phyloP scores from a whole-genome alignment of 78 protist genomes.

The Guillardia theta region DNA sequence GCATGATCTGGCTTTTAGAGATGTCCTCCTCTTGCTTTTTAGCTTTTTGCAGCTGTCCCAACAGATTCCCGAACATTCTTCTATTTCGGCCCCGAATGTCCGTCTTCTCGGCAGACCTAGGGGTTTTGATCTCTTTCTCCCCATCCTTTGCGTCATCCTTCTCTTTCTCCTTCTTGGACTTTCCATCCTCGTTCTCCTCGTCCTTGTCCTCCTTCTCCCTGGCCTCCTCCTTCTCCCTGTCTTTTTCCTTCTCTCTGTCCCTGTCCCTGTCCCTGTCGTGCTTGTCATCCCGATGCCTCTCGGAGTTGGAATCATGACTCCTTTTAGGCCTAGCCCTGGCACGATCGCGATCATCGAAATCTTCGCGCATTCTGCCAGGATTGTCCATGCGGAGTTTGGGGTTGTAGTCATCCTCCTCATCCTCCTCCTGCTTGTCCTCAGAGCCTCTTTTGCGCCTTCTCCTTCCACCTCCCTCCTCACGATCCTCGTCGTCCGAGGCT shows the following conservation, averaged over 20 bases:
- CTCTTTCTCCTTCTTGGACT: neutral
- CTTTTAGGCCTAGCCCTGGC: neutral
- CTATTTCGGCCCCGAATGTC: neutral
- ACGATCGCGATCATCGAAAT: neutral
- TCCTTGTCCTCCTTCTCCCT: neutral
- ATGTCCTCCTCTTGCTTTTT: slow-evolving; percentile 16
- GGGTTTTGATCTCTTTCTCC: too few relatives aligned
- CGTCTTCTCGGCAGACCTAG: slow-evolving; percentile 17
- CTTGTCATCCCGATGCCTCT: neutral
- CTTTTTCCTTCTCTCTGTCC: neutral
- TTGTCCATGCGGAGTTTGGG: too few relatives aligned
- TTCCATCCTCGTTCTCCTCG: neutral
- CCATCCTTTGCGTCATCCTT: neutral
- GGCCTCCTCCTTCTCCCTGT: neutral
- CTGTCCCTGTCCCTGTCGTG: neutral
- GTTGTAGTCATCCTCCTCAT: neutral
- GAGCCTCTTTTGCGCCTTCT: neutral
- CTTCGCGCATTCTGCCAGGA: neutral
- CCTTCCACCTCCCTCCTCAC: neutral
- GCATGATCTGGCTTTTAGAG: neutral
- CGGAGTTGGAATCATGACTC: neutral
- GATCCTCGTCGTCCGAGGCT: neutral
- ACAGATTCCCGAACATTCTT: neutral
- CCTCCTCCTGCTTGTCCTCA: neutral
- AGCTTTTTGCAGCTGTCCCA: slow-evolving; percentile 21